Conservation (phyloP, 495 filamentous ascomycete genomes). For the Xylaria intraflava region DNA sequence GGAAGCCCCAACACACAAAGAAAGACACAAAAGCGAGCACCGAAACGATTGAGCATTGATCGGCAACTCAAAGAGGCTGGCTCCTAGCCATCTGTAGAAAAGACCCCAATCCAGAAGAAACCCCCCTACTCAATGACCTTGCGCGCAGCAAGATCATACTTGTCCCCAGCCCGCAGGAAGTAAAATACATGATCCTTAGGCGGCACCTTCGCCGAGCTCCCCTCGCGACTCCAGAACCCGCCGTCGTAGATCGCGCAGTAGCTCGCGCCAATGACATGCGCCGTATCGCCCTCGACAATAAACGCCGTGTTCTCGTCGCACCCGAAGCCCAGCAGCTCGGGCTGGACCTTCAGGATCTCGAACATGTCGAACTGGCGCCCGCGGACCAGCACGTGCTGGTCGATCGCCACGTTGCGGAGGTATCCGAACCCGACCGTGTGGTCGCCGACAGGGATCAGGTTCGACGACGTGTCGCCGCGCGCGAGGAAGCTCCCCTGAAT, state of each 20-base stretch:
- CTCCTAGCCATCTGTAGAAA: too few relatives aligned
- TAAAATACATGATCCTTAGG: background rate
- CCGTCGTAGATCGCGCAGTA: constrained; percentile 20
- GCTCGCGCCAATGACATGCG: constrained; percentile 18
- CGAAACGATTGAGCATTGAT: too few relatives aligned
- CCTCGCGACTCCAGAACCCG: constrained; percentile 14
- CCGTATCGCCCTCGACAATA: constrained; percentile 25
- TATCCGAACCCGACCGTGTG: constrained; percentile 30
- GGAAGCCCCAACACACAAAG: too few relatives aligned
- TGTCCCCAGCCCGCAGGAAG: constrained; percentile 9
- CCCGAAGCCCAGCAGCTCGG: constrained; percentile 27
- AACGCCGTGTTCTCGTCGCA: constrained; percentile 32
- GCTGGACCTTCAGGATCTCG: constrained; percentile 28
- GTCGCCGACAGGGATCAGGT: constrained; percentile 27
- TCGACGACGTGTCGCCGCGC: constrained; percentile 26
- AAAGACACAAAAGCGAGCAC: too few relatives aligned
- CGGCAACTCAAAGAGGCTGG: too few relatives aligned
- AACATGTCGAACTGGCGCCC: constrained; percentile 30
- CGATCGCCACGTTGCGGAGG: constrained; percentile 25
- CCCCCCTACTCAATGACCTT: constrained; percentile 8
- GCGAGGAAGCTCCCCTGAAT: constrained; percentile 31
- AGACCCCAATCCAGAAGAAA: background rate
- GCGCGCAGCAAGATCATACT: constrained; percentile 4
- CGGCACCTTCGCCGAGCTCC: constrained; percentile 7
- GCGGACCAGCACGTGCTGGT: constrained; percentile 30